Evolutionary conservation across 352 stramenopile genomes (phyloP).

Genomic region (Thraustochytrium sp.): DNA sequence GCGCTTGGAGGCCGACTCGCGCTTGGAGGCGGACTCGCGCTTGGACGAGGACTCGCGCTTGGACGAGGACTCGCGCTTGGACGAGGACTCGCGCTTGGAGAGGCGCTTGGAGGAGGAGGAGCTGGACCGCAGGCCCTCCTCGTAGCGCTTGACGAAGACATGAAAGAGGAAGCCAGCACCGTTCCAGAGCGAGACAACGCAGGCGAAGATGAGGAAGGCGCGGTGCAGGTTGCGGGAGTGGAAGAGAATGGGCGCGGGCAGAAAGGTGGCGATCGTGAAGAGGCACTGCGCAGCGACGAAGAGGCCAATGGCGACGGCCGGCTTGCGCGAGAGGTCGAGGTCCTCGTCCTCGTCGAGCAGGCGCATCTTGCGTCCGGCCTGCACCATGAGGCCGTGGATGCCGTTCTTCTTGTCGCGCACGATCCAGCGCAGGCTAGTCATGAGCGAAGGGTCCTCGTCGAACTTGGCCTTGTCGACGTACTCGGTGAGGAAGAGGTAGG

Average conservation of each 20-base stretch:
- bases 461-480: constrained; percentile 50
- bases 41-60: not conserved
- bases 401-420: constrained; percentile 52
- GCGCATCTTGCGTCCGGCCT: constrained; percentile 36
- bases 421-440: constrained; percentile 56
- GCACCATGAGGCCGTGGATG: constrained; percentile 49
- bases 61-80: not conserved
- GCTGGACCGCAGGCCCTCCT: constrained; percentile 22
- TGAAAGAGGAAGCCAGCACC: constrained; percentile 45
- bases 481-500: constrained; percentile 59
- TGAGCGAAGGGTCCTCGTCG: constrained; percentile 49
- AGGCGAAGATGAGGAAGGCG: constrained; percentile 31
- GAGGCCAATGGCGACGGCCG: not conserved
- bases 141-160: constrained; percentile 47
- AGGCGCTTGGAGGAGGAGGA: not conserved
- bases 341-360: constrained; percentile 51
- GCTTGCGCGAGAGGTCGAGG: constrained; percentile 37
- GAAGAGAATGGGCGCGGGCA: constrained; percentile 34
- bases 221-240: constrained; percentile 14
- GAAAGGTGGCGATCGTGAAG: constrained; percentile 42
- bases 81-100: not conserved
- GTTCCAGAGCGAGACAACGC: constrained; percentile 40
- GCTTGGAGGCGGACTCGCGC: not conserved
- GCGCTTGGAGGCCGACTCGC: not conserved
- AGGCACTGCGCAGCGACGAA: constrained; percentile 35